Evolutionary conservation across 129 eudicot genomes (phyloP), one percentile per base, ranked within the genome.

Genomic region (Glebionis coronaria): DNA sequence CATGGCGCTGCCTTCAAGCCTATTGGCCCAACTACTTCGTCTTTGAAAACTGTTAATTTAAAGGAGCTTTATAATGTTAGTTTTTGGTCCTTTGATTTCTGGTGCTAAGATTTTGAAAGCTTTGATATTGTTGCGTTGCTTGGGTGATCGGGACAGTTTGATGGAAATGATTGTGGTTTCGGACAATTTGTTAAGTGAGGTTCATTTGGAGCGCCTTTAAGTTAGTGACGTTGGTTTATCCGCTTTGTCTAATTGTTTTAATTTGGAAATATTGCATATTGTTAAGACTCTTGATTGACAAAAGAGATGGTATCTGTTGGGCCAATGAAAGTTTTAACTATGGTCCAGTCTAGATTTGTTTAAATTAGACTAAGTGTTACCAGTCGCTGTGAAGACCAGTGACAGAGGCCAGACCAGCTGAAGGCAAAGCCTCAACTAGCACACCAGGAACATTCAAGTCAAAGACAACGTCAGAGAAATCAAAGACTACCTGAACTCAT

Each of bases 41-140:
- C 81, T 14, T 62, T 85, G 16, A 85, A 74, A 68, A 61, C 81
- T 0, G 50, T 85, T 1, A 72, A 79, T 57, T 80, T 85, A 0
- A 85, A 85, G 71, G 88, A 82, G 77, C 85, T 85, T 9, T 82
- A 85, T 40, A 82, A 79, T 51, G 88, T 4, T 88, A 79, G 77
- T 62, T 74, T 35, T 85, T 85, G 87, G 78, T 1, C 85, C 88
- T 9, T 54, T 85, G 56, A 76, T 85, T 18, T 55, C 78, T 21
- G 85, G 85, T 21, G 75, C 91, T 0, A 85, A 80, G 54, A 82
- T 79, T 0, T 65, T 85, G 80, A 82, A 71, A 63, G 76, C 85
- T 9, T 71, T 85, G 74, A 85, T 77, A 62, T 45, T 85, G 72
- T 44, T 80, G 15, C 78, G 87, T 5, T 85, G 91, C 44, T 67